Conservation (phyloP, 2,329 filamentous ascomycete genomes). For the Setomelanomma holmii region DNA sequence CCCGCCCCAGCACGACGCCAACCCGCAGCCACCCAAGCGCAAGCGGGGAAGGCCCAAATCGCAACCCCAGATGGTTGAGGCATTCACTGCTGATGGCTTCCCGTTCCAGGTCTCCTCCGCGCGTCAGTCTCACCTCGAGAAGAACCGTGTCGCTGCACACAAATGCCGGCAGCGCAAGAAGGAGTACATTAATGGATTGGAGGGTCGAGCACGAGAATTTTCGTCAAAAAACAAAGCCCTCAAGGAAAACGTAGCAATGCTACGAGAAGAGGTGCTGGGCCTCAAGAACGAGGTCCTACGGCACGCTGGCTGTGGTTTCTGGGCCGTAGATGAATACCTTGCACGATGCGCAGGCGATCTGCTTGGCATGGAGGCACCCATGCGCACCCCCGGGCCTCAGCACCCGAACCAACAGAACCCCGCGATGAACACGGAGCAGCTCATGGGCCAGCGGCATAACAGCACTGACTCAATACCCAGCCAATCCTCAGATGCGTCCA, state of each 20-base stretch:
- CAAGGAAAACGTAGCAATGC: constrained; percentile 41
- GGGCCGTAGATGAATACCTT: constrained; percentile 48
- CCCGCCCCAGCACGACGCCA: constrained; percentile 19
- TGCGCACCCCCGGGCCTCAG: constrained; percentile 2
- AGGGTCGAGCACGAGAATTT: constrained; percentile 53
- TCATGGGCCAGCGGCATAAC: constrained; percentile 13
- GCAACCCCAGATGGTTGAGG: constrained; percentile 40
- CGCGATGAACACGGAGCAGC: constrained; percentile 5
- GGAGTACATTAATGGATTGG: constrained; percentile 61
- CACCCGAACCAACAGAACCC: constrained; percentile 14
- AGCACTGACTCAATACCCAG: constrained; percentile 22
- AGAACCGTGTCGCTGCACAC: constrained; percentile 75
- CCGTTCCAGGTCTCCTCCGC: constrained; percentile 44
- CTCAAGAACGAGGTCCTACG: constrained; percentile 48
- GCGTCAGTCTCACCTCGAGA: constrained; percentile 60
- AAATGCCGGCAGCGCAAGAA: constrained; percentile 77
- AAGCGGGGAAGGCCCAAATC: constrained; percentile 47
- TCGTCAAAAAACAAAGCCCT: constrained; percentile 45
- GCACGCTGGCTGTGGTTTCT: constrained; percentile 47
- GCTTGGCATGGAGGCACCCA: constrained; percentile 34
- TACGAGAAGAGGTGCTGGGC: constrained; percentile 45
- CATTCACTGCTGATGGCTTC: constrained; percentile 40
- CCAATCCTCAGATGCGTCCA: constrained; percentile 15
- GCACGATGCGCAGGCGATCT: constrained; percentile 45
- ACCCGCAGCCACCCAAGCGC: constrained; percentile 42